Percentiles rank a stretch among this genome's conserved stretches.
Conservation (phyloP, 2,329 filamentous ascomycete species). For the Venturia oleaginea region DNA sequence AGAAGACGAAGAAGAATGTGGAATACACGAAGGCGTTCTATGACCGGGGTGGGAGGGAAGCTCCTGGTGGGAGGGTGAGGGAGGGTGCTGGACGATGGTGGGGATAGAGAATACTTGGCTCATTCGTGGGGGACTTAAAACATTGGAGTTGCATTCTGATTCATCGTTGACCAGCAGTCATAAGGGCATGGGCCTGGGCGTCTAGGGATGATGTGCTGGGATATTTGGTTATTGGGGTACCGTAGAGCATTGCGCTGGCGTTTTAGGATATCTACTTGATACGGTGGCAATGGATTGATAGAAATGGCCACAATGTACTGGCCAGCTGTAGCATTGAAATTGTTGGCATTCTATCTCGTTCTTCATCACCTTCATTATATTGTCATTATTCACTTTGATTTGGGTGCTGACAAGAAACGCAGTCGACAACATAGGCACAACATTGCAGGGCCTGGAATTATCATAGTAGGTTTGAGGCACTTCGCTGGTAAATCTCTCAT, state of each 20-base stretch:
- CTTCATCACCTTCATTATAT: too few relatives aligned
- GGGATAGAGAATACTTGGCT: not conserved
- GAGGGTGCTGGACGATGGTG: not conserved
- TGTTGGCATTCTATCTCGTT: not conserved
- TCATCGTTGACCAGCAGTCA: not conserved
- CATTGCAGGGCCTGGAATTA: too few relatives aligned
- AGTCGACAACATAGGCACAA: not conserved
- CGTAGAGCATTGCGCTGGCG: not conserved
- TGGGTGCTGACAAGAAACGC: not conserved
- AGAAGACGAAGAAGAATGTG: not conserved
- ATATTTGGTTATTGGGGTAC: not conserved
- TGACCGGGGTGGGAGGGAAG: not conserved
- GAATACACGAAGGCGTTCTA: conserved; percentile 3
- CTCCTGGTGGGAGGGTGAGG: not conserved
- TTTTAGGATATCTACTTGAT: not conserved
- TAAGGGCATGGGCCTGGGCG: not conserved
- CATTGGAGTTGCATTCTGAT: not conserved
- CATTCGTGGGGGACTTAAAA: not conserved
- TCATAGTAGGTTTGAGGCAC: not conserved
- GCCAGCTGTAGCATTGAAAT: not conserved
- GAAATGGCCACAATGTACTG: not conserved
- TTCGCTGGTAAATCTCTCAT: not conserved
- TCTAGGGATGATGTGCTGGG: not conserved
- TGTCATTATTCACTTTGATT: not conserved
- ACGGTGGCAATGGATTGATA: not conserved